phyloP scores from a whole-genome alignment of 78 protist genomes.

The Dictyostelium brefeldianum region DNA sequence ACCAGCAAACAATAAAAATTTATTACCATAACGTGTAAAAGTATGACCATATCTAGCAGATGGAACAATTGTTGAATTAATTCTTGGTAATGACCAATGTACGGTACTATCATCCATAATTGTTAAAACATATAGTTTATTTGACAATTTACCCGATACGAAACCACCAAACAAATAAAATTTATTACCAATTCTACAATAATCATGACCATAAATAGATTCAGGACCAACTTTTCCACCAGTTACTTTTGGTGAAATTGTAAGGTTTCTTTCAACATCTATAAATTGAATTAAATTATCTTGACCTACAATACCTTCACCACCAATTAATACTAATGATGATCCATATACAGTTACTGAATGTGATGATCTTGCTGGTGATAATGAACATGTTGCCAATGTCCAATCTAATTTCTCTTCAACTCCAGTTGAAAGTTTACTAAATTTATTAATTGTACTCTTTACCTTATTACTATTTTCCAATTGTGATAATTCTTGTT shows the following conservation, averaged over 20 bases:
- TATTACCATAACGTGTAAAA: constrained; percentile 67
- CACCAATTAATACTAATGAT: constrained; percentile 70
- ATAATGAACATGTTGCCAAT: constrained; percentile 4
- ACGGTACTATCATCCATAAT: constrained; percentile 73
- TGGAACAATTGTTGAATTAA: constrained; percentile 35
- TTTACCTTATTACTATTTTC: constrained; percentile 58
- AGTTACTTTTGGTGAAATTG: constrained; percentile 55
- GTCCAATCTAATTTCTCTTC: constrained; percentile 76
- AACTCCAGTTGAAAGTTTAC: constrained; percentile 39
- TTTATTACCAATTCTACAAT: constrained; percentile 78
- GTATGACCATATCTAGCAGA: constrained; percentile 69
- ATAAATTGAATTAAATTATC: constrained; percentile 48
- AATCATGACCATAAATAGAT: constrained; percentile 50
- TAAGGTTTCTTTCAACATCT: constrained; percentile 52
- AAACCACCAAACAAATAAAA: constrained; percentile 73
- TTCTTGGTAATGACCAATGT: constrained; percentile 73
- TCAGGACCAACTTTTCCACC: constrained; percentile 68
- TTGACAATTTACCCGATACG: constrained; percentile 44
- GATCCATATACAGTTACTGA: constrained; percentile 66
- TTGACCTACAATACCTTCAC: constrained; percentile 46
- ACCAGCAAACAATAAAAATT: constrained; percentile 67
- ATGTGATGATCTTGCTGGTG: constrained; percentile 69
- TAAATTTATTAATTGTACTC: constrained; percentile 46
- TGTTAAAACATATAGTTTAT: constrained; percentile 53
- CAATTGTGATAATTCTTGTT: constrained; percentile 49